Conservation (phyloP, 306 rosid genomes). For the Cyclanthera cordifolia region DNA sequence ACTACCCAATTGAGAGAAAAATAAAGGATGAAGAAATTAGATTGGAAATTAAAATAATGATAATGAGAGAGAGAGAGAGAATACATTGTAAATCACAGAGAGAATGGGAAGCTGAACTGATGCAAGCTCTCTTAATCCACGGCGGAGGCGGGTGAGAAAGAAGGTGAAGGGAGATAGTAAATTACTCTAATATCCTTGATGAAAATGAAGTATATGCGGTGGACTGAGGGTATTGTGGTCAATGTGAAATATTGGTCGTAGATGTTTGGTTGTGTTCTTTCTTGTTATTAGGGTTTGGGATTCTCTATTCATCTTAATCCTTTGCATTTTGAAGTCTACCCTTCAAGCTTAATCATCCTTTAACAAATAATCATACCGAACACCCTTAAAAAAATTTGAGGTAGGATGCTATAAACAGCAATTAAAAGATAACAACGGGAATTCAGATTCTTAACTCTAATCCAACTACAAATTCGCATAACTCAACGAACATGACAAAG, state of each 20-base stretch:
- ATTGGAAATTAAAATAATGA: background rate
- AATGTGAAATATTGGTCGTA: background rate
- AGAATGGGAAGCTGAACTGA: background rate
- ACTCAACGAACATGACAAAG: no score
- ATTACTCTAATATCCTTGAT: background rate
- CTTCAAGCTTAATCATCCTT: no score
- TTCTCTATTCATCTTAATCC: no score
- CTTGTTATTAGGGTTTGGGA: background rate
- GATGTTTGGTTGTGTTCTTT: background rate
- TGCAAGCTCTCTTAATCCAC: background rate
- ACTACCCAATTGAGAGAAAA: background rate
- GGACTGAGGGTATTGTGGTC: background rate
- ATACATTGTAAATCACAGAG: background rate
- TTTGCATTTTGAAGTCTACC: no score
- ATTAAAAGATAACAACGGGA: no score
- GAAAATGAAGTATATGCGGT: background rate
- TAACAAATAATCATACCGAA: no score
- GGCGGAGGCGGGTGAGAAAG: background rate
- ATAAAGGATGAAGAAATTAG: background rate
- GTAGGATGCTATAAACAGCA: no score
- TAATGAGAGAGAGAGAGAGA: background rate
- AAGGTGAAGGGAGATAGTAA: background rate
- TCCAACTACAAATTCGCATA: no score
- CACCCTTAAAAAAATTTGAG: no score
- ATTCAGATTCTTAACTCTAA: no score